Evolutionary conservation across 805 yeast species (phyloP), one percentile per base, ranked within the genome.

Genomic region (Priceomyces melissophilus): DNA sequence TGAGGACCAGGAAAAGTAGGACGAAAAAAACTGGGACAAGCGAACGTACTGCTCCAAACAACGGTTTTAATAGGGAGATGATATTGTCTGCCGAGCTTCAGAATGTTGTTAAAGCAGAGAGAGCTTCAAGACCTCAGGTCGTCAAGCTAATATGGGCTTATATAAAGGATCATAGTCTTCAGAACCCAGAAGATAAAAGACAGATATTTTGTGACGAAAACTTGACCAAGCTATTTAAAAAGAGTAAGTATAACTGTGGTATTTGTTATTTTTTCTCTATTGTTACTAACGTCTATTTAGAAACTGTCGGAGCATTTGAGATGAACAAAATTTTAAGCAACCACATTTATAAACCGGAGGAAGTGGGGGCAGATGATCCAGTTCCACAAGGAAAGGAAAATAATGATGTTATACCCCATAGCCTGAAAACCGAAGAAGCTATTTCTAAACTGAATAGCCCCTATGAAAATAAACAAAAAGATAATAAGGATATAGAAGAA

Each of bases 91-190:
- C 74, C 2, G 73, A 72, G 30, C 66, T 87, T 26, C 67, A 71
- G 37, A 68, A 56, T 3, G 57, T 87, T 11, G 54, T 86, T 7
- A 71, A 69, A 0, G 44, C 37, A 2, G 55, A 55, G 2, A 69
- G 62, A 40, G 53, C 78, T 32, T 72, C 90, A 3, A 64, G 95
- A 49, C 81, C 91, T 0, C 82, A 82, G 54, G 81, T 84, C 12
- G 89, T 84, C 8, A 83, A 83, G 46, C 60, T 60, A 35, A 57
- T 85, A 4, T 86, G 95, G 95, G 74, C 69, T 10, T 78, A 87
- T 58, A 84, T 87, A 42, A 82, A 80, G 50, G 75, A 58, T 9
- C 55, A 83, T 44, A 58, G 75, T 23, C 60, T 87, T 25, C 95
- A 86, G 55, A 78, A 84, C 46, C 85, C 89, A 1, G 52, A 65